phyloP scores from a whole-genome alignment of 176 grass and related monocot species.

The Hsuehochloa calcarea region DNA sequence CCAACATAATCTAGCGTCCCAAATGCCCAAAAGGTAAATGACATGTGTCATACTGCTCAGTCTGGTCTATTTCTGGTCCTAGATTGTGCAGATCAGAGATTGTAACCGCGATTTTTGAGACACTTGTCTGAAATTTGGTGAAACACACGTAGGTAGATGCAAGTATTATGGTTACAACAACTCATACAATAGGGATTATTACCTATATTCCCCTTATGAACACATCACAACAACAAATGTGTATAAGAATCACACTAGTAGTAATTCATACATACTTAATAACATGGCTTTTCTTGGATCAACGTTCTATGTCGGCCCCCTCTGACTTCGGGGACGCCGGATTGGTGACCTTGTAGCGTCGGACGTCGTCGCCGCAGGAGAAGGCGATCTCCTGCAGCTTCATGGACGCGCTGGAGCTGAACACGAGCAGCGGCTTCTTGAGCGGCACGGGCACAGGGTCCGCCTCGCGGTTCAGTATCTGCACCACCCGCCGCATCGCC shows the following conservation, averaged over 20 bases:
- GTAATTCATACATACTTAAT: neutral
- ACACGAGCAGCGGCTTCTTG: constrained; percentile 86
- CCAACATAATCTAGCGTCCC: too few relatives aligned
- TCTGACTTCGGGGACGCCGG: constrained; percentile 32
- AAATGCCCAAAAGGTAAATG: too few relatives aligned
- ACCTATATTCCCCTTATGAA: constrained; percentile 41
- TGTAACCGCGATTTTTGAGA: neutral
- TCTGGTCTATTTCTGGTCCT: too few relatives aligned
- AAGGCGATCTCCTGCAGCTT: constrained; percentile 85
- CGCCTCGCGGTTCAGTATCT: constrained; percentile 78
- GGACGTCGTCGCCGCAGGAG: constrained; percentile 54
- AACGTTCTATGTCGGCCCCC: constrained; percentile 27
- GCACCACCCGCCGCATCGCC: constrained; percentile 77
- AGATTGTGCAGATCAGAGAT: too few relatives aligned
- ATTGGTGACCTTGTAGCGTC: neutral
- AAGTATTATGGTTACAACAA: neutral
- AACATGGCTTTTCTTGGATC: neutral
- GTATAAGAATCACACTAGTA: constrained; percentile 29
- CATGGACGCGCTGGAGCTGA: constrained; percentile 65
- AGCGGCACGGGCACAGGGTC: constrained; percentile 54
- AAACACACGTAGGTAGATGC: neutral
- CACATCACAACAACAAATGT: constrained; percentile 6
- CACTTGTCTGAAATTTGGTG: neutral
- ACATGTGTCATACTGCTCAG: too few relatives aligned
- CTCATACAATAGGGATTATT: constrained; percentile 33